Base-by-base conservation (phyloP, 768 basidiomycete species). In the Trametes gibbosa region DNA sequence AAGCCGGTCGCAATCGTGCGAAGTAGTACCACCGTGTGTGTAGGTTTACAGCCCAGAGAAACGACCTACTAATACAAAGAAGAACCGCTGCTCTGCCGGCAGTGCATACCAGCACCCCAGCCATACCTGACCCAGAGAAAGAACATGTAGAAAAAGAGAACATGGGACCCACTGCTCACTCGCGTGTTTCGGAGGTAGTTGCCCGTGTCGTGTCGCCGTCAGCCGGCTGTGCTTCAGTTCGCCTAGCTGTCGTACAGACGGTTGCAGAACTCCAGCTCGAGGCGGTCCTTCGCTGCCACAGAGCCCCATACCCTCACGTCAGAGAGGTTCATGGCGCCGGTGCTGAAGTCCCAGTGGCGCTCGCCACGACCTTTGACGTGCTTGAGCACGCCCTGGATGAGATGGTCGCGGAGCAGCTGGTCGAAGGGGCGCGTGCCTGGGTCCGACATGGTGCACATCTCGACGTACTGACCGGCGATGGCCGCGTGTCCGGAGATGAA, bases 301-400 rank as follows among this genome's bases (percentile, higher is more conserved):
- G 57, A 62, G 23, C 68, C 65, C 69, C 69, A 70, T 10, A 67
- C 61, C 41, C 56, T 45, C 41, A 5, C 5, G 19, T 64, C 65
- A 13, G 70, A 72, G 19, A 70, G 56, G 58, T 63, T 54, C 35
- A 62, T 55, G 24, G 50, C 45, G 17, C 61, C 56, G 9, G 25
- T 43, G 48, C 61, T 61, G 50, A 67, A 56, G 47, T 68, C 64
- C 70, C 70, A 72, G 23, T 42, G 63, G 21, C 62, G 53, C 48
- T 74, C 71, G 9, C 69, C 71, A 58, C 65, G 53, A 13, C 73
- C 74, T 48, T 67, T 73, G 63, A 75, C 66, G 67, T 75, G 63
- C 53, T 72, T 73, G 14, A 73, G 59, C 2, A 74, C 27, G 29
- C 72, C 69, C 51, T 74, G 71, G 21, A 62, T 56, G 57, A 75